Evolutionary conservation across 1,284 basidiomycete species (phyloP).

Genomic region (Paramarasmius palmivorus): DNA sequence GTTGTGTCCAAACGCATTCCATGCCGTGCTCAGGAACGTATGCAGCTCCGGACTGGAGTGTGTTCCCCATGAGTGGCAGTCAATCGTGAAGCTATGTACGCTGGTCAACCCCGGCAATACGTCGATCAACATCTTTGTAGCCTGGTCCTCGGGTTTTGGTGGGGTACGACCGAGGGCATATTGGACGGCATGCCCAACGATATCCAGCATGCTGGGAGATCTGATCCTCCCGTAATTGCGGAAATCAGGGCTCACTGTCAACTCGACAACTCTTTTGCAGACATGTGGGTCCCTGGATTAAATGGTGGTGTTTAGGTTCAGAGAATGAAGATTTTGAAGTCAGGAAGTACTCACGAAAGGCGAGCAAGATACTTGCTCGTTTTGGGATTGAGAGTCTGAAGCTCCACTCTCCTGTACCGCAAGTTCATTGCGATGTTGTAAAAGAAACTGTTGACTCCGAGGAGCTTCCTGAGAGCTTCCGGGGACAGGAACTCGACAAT

Average conservation of each 20-base stretch:
- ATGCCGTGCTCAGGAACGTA: constrained; percentile 33
- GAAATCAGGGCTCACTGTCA: constrained; percentile 15
- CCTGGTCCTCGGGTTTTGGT: constrained; percentile 6
- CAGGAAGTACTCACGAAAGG: constrained; percentile 29
- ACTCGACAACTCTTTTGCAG: constrained; percentile 19
- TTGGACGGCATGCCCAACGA: constrained; percentile 7
- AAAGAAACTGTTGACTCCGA: constrained; percentile 39
- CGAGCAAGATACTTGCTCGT: constrained; percentile 26
- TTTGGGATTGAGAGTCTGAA: constrained; percentile 21
- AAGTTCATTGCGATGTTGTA: constrained; percentile 38
- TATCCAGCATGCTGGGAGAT: neutral
- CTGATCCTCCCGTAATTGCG: constrained; percentile 3
- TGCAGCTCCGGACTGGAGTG: constrained; percentile 28
- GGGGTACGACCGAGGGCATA: neutral
- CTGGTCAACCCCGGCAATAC: constrained; percentile 32
- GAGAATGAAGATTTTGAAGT: neutral
- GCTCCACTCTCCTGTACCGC: constrained; percentile 32
- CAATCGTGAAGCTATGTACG: constrained; percentile 32
- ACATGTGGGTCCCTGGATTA: constrained; percentile 25
- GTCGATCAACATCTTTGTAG: constrained; percentile 23
- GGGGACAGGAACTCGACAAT: constrained; percentile 34
- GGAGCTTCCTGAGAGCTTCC: constrained; percentile 25
- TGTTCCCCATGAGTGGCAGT: constrained; percentile 31
- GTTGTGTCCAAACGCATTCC: constrained; percentile 34
- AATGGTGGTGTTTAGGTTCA: neutral